Conservation (phyloP, 2,329 filamentous ascomycete species). For the Coleophoma eucalyptorum region DNA sequence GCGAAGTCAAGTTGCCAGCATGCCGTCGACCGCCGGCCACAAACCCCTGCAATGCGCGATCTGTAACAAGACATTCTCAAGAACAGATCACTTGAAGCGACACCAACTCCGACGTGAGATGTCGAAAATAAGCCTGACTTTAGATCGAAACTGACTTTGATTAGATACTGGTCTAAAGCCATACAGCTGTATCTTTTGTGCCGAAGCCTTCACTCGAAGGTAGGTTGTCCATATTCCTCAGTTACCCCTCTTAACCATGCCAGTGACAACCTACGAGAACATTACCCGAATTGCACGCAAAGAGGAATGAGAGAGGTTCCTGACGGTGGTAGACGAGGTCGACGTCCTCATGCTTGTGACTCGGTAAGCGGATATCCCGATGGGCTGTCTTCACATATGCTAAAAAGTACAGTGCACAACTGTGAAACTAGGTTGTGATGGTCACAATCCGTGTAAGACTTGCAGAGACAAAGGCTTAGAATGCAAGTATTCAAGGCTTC, state of each 20-base stretch:
- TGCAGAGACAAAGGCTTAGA: conserved; percentile 36
- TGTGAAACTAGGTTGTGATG: conserved; percentile 43
- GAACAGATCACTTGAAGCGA: conserved; percentile 42
- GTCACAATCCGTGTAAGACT: conserved; percentile 36
- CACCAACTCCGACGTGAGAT: conserved; percentile 40
- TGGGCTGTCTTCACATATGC: background rate
- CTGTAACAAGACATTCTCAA: conserved; percentile 40
- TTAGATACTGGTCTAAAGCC: conserved; percentile 42
- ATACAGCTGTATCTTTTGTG: conserved; percentile 41
- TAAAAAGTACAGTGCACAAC: conserved; percentile 33
- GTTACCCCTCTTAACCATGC: too few species aligned
- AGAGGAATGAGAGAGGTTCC: conserved; percentile 38
- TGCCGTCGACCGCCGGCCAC: background rate
- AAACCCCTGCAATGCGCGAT: conserved; percentile 29
- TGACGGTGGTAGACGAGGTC: conserved; percentile 38
- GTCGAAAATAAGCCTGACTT: conserved; percentile 6
- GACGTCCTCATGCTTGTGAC: conserved; percentile 42
- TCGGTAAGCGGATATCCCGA: conserved; percentile 28
- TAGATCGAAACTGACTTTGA: background rate
- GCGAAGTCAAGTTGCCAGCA: too few species aligned
- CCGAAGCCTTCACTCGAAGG: conserved; percentile 40
- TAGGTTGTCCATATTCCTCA: conserved; percentile 13
- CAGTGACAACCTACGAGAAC: conserved; percentile 41
- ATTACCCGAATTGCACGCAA: conserved; percentile 36
- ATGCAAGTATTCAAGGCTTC: conserved; percentile 24